Conservation (phyloP, 352 stramenopile genomes). For the Peronospora belbahrii region DNA sequence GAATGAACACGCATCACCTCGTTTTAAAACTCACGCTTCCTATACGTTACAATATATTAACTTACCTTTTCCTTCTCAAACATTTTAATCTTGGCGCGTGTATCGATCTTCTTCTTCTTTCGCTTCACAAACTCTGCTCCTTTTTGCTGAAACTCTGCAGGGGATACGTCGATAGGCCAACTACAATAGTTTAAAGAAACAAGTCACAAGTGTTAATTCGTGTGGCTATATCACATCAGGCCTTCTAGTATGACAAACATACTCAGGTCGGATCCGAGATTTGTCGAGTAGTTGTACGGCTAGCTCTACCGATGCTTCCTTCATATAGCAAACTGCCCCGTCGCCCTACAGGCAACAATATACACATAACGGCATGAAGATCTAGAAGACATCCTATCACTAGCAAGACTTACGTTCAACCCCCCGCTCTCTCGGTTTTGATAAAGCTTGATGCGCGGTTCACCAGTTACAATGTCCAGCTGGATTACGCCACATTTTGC, state of each 20-base stretch:
- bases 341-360: conserved; percentile 67
- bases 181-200: conserved; percentile 11
- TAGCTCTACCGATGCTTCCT: conserved; percentile 91
- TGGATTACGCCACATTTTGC: conserved; percentile 92
- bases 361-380: background rate
- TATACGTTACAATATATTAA: background rate
- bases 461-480: conserved; percentile 87
- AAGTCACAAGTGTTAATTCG: background rate
- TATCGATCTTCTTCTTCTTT: conserved; percentile 78
- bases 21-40: background rate
- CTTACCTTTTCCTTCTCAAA: conserved; percentile 79
- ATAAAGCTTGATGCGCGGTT: conserved; percentile 96
- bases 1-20: background rate
- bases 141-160: conserved; percentile 88
- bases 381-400: background rate
- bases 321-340: conserved; percentile 93
- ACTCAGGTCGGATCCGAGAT: conserved; percentile 75
- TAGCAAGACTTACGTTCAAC: conserved; percentile 68
- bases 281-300: conserved; percentile 92
- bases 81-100: conserved; percentile 79
- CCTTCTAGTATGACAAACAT: conserved; percentile 24
- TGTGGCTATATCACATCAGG: conserved; percentile 23
- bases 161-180: conserved; percentile 66
- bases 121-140: conserved; percentile 65
- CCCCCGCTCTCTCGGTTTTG: conserved; percentile 73